phyloP scores from a whole-genome alignment of 495 filamentous ascomycete genomes.

The Aspergillus carlsbadensis region DNA sequence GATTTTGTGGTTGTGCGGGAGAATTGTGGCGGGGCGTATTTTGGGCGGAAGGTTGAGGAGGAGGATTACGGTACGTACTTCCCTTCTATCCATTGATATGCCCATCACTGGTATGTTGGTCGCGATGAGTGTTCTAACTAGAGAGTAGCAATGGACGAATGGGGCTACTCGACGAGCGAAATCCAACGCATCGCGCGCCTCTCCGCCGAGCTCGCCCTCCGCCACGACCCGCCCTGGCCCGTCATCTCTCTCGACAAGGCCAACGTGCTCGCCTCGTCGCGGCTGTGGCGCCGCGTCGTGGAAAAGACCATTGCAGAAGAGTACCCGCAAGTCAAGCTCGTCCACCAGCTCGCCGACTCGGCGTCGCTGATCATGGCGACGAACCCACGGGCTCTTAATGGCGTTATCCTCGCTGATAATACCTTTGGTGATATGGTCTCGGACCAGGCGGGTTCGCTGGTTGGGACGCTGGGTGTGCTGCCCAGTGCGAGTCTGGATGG shows the following conservation, averaged over 20 bases:
- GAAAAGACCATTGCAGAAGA: slow-evolving; percentile 44
- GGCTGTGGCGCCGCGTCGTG: slow-evolving; percentile 48
- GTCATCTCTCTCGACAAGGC: slow-evolving; percentile 51
- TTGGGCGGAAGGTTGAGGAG: slow-evolving; percentile 49
- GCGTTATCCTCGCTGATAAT: slow-evolving; percentile 50
- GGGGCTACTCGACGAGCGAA: slow-evolving; percentile 46
- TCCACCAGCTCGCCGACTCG: slow-evolving; percentile 51
- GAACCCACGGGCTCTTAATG: slow-evolving; percentile 48
- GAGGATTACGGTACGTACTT: slow-evolving; percentile 37
- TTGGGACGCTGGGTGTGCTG: slow-evolving; percentile 48
- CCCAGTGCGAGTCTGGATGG: slow-evolving; percentile 51
- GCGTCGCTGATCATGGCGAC: slow-evolving; percentile 49
- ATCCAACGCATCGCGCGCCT: slow-evolving; percentile 50
- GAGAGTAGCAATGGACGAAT: slow-evolving; percentile 43
- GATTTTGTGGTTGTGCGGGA: slow-evolving; percentile 52
- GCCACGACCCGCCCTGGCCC: slow-evolving; percentile 43
- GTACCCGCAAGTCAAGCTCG: slow-evolving; percentile 46
- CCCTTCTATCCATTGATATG: slow-evolving; percentile 3
- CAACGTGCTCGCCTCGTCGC: slow-evolving; percentile 50
- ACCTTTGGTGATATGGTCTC: slow-evolving; percentile 55
- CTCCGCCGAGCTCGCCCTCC: slow-evolving; percentile 44
- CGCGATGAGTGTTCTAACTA: too few relatives aligned
- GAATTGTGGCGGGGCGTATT: slow-evolving; percentile 55
- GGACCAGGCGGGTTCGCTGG: slow-evolving; percentile 48
- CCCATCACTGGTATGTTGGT: background rate